Conservation (phyloP, 164 flowering plant species). For the Cinnamomum chago region DNA sequence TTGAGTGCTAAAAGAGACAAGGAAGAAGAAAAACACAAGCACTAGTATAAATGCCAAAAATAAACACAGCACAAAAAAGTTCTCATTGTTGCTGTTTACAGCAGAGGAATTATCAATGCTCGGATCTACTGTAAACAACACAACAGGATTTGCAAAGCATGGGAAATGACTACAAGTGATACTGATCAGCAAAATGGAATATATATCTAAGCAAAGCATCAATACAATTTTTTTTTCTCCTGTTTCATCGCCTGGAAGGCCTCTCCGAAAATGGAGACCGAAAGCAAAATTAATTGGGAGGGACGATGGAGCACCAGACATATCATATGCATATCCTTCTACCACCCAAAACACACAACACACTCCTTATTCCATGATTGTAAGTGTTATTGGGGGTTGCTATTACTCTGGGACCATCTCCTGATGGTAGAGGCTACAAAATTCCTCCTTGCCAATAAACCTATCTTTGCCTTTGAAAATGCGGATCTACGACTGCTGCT, state of each 20-base stretch:
- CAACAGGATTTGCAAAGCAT: not conserved
- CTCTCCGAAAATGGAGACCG: not conserved
- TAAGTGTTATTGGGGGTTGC: constrained; percentile 1
- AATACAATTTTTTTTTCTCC: not conserved
- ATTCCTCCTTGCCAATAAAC: constrained; percentile 47
- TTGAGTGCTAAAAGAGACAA: not conserved
- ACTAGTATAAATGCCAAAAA: not conserved
- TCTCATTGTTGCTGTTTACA: not conserved
- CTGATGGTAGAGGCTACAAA: constrained; percentile 58
- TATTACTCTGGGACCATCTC: constrained; percentile 44
- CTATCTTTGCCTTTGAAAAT: constrained; percentile 49
- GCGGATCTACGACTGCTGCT: constrained; percentile 30
- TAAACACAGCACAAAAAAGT: not conserved
- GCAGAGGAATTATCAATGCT: not conserved
- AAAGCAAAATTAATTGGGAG: not conserved
- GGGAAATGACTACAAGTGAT: not conserved
- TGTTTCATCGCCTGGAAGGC: not conserved
- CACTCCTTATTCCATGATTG: not conserved
- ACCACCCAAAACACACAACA: not conserved
- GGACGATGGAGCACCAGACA: no score
- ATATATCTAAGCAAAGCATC: not conserved
- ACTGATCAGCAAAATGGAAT: not conserved
- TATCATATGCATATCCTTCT: not conserved
- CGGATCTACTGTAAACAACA: not conserved
- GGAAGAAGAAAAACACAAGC: not conserved